Conservation (phyloP, 2,329 filamentous ascomycete genomes). For the Drechslerella stenobrocha region DNA sequence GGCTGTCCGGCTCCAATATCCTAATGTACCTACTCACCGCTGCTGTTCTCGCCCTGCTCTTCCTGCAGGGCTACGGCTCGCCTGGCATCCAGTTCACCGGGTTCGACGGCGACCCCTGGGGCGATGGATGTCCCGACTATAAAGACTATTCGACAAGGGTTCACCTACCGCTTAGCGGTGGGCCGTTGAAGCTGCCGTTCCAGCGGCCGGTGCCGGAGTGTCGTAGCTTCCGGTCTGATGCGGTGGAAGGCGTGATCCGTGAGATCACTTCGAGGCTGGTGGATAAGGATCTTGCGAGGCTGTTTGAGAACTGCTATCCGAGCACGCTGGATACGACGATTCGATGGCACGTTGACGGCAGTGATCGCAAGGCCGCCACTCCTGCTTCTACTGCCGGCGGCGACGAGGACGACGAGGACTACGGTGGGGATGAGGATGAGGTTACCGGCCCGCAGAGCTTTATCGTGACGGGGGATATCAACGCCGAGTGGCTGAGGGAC, state of each 20-base stretch:
- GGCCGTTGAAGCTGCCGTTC: slow-evolving; percentile 77
- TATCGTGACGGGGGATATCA: slow-evolving; percentile 89
- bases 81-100: slow-evolving; percentile 29
- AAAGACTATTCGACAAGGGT: slow-evolving; percentile 62
- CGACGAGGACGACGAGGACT: neutral
- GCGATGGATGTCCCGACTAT: slow-evolving; percentile 69
- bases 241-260: slow-evolving; percentile 84
- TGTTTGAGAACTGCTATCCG: slow-evolving; percentile 95
- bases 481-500: slow-evolving; percentile 88
- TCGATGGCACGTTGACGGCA: slow-evolving; percentile 75
- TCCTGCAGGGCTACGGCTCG: slow-evolving; percentile 31
- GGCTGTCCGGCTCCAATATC: slow-evolving; percentile 40
- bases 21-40: slow-evolving; percentile 34
- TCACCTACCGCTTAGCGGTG: slow-evolving; percentile 76
- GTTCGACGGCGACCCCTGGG: slow-evolving; percentile 50
- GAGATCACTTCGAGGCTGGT: slow-evolving; percentile 78
- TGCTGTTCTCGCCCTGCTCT: slow-evolving; percentile 29
- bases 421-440: slow-evolving; percentile 54
- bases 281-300: slow-evolving; percentile 81
- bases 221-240: slow-evolving; percentile 82
- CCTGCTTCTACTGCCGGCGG: slow-evolving; percentile 50
- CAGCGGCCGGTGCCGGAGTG: slow-evolving; percentile 80
- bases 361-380: slow-evolving; percentile 53
- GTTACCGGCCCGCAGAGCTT: slow-evolving; percentile 75
- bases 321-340: slow-evolving; percentile 89